A percentile compares a stretch with the other conserved stretches of the same genome.
Evolutionary conservation across 2,329 filamentous ascomycete genomes (phyloP).

Genomic region (Neobulgaria alba): DNA sequence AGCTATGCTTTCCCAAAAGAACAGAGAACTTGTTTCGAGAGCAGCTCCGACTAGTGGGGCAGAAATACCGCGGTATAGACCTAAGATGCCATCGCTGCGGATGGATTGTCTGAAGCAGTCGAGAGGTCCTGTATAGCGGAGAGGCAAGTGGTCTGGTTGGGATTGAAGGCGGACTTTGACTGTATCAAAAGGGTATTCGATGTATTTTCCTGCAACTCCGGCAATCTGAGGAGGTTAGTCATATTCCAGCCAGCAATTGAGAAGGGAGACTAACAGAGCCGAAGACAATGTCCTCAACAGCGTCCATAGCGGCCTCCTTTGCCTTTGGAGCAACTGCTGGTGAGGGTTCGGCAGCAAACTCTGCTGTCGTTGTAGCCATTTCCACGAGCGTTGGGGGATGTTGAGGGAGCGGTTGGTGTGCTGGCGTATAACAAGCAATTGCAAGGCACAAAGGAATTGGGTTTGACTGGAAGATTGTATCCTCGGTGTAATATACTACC

Average conservation of each 20-base stretch:
- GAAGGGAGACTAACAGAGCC: conserved; percentile 59
- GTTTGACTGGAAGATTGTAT: too few species aligned
- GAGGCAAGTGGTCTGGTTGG: conserved; percentile 76
- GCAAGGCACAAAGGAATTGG: too few species aligned
- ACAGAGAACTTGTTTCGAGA: conserved; percentile 83
- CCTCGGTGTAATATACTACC: too few species aligned
- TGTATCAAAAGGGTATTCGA: conserved; percentile 98
- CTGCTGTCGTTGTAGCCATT: conserved; percentile 22
- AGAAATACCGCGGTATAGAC: conserved; percentile 82
- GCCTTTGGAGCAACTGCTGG: conserved; percentile 12
- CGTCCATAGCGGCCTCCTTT: conserved; percentile 37
- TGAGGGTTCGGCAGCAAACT: conserved; percentile 12
- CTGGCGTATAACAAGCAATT: too few species aligned
- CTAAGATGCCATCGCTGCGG: conserved; percentile 62
- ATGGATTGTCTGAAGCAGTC: conserved; percentile 92
- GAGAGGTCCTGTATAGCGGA: conserved; percentile 75
- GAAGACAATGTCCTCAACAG: conserved; percentile 77
- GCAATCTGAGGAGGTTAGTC: conserved; percentile 46
- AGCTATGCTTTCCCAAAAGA: conserved; percentile 79
- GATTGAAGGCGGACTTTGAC: conserved; percentile 96
- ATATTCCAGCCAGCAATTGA: background rate
- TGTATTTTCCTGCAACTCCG: conserved; percentile 85
- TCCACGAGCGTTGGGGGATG: too few species aligned
- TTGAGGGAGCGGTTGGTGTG: too few species aligned
- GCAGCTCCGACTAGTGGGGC: conserved; percentile 87